Percentiles rank a stretch among this genome's conserved stretches.
phyloP scores from a whole-genome alignment of 495 filamentous ascomycete genomes.

The Tuber magnatum region DNA sequence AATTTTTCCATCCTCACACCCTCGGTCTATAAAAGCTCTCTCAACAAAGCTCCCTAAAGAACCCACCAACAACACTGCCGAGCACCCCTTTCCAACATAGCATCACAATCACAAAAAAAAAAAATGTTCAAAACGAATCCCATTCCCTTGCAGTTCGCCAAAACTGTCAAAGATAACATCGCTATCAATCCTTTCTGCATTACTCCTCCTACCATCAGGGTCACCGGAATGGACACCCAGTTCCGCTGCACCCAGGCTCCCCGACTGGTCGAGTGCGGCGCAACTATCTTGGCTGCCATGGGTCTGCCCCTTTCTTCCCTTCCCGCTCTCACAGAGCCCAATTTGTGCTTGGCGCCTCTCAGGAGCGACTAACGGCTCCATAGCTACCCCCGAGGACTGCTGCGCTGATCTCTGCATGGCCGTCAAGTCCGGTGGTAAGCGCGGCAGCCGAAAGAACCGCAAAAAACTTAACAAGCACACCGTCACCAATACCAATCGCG shows the following conservation, averaged over 20 bases:
- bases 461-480: background rate
- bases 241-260: background rate
- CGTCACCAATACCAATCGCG: background rate
- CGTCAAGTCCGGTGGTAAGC: background rate
- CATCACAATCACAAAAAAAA: background rate
- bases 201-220: background rate
- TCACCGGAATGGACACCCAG: background rate
- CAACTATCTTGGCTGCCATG: background rate
- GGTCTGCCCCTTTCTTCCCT: background rate
- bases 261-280: background rate
- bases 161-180: background rate
- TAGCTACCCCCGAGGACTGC: background rate
- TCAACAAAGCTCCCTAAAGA: background rate
- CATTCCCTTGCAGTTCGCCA: background rate
- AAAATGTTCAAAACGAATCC: background rate
- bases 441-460: background rate
- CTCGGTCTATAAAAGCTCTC: background rate
- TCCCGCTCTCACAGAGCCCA: background rate
- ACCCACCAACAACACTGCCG: background rate
- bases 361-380: background rate
- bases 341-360: background rate
- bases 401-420: too few relatives aligned
- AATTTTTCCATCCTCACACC: background rate
- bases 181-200: background rate
- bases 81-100: background rate